A percentile compares a stretch with the other conserved stretches of the same genome.
Evolutionary conservation across 75 land plant species (phyloP).

Genomic region (Picea sitchensis): DNA sequence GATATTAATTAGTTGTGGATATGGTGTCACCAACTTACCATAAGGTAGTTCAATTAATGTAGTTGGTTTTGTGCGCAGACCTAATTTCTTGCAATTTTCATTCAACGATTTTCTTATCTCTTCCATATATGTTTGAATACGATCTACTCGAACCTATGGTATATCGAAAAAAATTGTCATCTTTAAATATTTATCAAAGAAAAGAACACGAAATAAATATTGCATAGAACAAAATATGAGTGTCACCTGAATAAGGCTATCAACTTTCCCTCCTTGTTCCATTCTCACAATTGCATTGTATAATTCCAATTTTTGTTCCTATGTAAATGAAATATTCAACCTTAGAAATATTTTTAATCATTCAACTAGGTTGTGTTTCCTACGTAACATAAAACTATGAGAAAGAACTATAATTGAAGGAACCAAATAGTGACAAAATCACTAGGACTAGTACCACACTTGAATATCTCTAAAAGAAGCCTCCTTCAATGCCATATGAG

Average conservation of each 20-base stretch:
- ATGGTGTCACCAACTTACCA: constrained; percentile 35
- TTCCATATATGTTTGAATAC: constrained; percentile 83
- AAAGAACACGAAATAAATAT: not conserved
- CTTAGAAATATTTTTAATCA: not conserved
- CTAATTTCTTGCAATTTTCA: constrained; percentile 73
- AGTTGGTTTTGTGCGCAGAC: constrained; percentile 53
- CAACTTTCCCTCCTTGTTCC: constrained; percentile 88
- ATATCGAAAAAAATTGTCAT: not conserved
- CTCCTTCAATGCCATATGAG: constrained; percentile 76
- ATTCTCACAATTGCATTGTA: constrained; percentile 78
- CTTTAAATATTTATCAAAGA: not conserved
- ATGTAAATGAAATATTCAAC: constrained; percentile 1
- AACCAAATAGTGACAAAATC: not conserved
- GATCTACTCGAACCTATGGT: constrained; percentile 75
- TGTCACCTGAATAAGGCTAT: constrained; percentile 82
- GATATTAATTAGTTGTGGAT: not conserved
- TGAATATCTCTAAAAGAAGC: constrained; percentile 81
- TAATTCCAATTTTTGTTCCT: constrained; percentile 76
- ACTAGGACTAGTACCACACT: constrained; percentile 30
- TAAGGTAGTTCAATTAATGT: constrained; percentile 70
- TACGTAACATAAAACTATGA: not conserved
- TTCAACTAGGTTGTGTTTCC: not conserved
- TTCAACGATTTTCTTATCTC: constrained; percentile 69
- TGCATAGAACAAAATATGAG: not conserved
- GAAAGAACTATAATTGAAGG: not conserved